Conservation (phyloP, 345 rosid species). For the thale cress (Arabidopsis thaliana) region TAIR10.1 NC_003071.7:10722501-10723000, state of each 20-base stretch:
- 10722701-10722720: constrained; percentile 70
- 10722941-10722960: constrained; percentile 66
- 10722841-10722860: constrained; percentile 59
- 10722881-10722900: constrained; percentile 89
- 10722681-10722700: constrained; percentile 92
- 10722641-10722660: constrained; percentile 97
- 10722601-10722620: constrained; percentile 49
- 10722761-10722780: constrained; percentile 54
- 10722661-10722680: constrained; percentile 78
- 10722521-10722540: constrained; percentile 23
- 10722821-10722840: constrained; percentile 52
- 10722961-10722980: constrained; percentile 48
- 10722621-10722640: constrained; percentile 99
- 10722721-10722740: constrained; percentile 65
- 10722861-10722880: constrained; percentile 94
- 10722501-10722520: constrained; percentile 87
- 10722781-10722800: constrained; percentile 57
- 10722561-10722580: constrained; percentile 7
- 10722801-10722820: constrained; percentile 52
- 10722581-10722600: constrained; percentile 13
- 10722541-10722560: constrained; percentile 6
- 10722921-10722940: constrained; percentile 83
- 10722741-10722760: constrained; percentile 72
- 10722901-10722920: constrained; percentile 92
- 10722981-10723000: constrained; percentile 7